Percentiles rank a stretch among this genome's conserved stretches.
Evolutionary conservation across 768 basidiomycete genomes (phyloP).

Genomic region (Gloeopeniophorella convolvens): DNA sequence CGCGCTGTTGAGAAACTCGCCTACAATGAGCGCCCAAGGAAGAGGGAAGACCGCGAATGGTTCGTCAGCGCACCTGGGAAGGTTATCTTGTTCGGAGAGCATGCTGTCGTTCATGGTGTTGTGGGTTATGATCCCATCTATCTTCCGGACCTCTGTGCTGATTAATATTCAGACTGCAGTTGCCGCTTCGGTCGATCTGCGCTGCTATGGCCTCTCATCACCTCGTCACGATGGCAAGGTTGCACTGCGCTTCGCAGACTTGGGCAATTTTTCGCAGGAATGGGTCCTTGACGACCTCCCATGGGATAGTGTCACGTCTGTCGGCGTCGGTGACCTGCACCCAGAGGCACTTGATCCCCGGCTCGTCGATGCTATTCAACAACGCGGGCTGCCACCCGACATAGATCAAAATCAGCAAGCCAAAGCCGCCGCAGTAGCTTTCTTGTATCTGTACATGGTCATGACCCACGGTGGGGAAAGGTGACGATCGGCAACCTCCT

Average conservation of each 20-base stretch:
- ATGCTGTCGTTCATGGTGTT: slow-evolving; percentile 96
- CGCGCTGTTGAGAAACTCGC: slow-evolving; percentile 67
- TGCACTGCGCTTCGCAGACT: slow-evolving; percentile 72
- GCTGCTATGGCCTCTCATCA: slow-evolving; percentile 83
- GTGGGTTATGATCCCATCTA: slow-evolving; percentile 44
- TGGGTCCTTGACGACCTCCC: slow-evolving; percentile 78
- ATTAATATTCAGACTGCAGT: slow-evolving; percentile 66
- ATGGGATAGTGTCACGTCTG: slow-evolving; percentile 64
- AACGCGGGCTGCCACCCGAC: slow-evolving; percentile 33
- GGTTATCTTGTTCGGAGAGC: slow-evolving; percentile 96
- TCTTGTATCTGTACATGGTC: slow-evolving; percentile 91
- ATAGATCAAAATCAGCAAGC: slow-evolving; percentile 31
- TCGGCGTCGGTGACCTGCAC: slow-evolving; percentile 45
- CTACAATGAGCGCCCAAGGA: slow-evolving; percentile 29
- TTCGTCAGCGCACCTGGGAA: slow-evolving; percentile 96
- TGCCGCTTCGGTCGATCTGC: slow-evolving; percentile 90
- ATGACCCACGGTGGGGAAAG: slow-evolving; percentile 49
- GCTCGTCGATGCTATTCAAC: slow-evolving; percentile 65
- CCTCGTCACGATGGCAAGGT: slow-evolving; percentile 69
- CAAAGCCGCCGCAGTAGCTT: slow-evolving; percentile 55
- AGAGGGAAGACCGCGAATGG: slow-evolving; percentile 50
- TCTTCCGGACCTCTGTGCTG: slow-evolving; percentile 3
- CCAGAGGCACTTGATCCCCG: slow-evolving; percentile 64
- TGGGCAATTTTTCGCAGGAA: slow-evolving; percentile 67
- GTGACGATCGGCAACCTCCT: slow-evolving; percentile 35